Conservation (phyloP, 164 flowering plant species). For the Stephania yunnanensis region DNA sequence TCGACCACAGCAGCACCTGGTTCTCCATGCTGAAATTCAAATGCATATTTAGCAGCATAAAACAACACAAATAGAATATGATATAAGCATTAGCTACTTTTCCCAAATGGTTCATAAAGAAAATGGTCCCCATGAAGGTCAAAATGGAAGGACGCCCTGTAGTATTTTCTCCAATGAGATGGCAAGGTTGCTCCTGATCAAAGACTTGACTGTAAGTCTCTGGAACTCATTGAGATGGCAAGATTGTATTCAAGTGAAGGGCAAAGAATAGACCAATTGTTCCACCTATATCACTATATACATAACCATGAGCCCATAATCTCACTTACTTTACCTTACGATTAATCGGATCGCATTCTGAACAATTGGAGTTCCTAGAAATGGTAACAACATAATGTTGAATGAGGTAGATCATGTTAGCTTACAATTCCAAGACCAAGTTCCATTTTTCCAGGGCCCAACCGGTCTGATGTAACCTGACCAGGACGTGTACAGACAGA, state of each 20-base stretch:
- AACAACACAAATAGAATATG: not conserved
- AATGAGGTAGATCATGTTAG: not conserved
- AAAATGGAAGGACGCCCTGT: not conserved
- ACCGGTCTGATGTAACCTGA: slow-evolving; percentile 73
- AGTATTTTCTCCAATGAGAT: not conserved
- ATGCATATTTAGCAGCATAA: not conserved
- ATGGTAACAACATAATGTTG: not conserved
- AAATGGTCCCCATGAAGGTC: not conserved
- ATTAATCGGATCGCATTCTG: not conserved
- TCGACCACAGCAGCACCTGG: slow-evolving; percentile 92
- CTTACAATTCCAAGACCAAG: slow-evolving; percentile 98
- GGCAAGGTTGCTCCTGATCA: not conserved
- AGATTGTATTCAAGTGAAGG: not conserved
- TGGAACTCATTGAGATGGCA: not conserved
- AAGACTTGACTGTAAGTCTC: not conserved
- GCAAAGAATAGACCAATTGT: not conserved
- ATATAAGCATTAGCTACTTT: not conserved
- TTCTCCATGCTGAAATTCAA: slow-evolving; percentile 81
- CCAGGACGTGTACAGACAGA: slow-evolving; percentile 91
- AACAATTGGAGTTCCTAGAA: not conserved
- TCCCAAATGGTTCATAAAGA: not conserved
- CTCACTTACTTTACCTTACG: too few relatives aligned
- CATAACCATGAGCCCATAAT: too few relatives aligned
- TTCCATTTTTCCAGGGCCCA: slow-evolving; percentile 94
- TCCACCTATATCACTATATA: not conserved